A percentile compares a stretch with the other conserved stretches of the same genome.
Evolutionary conservation across 768 basidiomycete species (phyloP).

Genomic region (Suillus ampliporus): DNA sequence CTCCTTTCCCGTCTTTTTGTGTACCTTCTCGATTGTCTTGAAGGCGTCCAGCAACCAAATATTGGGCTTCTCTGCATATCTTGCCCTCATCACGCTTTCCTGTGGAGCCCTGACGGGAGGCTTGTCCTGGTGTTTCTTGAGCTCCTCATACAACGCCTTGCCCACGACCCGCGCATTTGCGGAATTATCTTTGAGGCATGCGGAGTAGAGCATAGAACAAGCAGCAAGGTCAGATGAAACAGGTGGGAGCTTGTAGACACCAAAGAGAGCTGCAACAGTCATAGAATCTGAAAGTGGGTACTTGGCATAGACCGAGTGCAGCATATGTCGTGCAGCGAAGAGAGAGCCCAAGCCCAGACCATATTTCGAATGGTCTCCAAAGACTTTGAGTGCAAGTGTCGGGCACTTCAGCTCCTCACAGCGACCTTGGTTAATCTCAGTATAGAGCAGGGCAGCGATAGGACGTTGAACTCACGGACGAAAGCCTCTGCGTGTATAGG

Average conservation of each 20-base stretch:
- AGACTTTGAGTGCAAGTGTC: conserved; percentile 61
- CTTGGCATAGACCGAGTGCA: conserved; percentile 57
- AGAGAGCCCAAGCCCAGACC: conserved; percentile 54
- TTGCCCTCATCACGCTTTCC: conserved; percentile 26
- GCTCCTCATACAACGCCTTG: conserved; percentile 46
- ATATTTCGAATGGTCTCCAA: conserved; percentile 67
- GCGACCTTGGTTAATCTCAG: conserved; percentile 50
- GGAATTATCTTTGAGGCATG: conserved; percentile 55
- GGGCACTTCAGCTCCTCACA: conserved; percentile 64
- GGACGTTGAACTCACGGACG: conserved; percentile 51
- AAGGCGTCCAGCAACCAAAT: conserved; percentile 45
- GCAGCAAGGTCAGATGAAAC: conserved; percentile 60
- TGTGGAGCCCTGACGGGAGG: conserved; percentile 25
- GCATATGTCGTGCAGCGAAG: conserved; percentile 56
- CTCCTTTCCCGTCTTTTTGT: conserved; percentile 34
- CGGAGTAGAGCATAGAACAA: conserved; percentile 60
- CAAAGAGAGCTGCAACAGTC: conserved; percentile 57
- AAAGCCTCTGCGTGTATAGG: conserved; percentile 52
- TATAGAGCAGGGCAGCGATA: not conserved
- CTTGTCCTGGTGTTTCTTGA: conserved; percentile 37
- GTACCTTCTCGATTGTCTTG: conserved; percentile 40
- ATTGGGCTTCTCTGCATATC: conserved; percentile 39
- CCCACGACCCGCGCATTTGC: conserved; percentile 48
- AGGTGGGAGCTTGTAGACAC: conserved; percentile 57
- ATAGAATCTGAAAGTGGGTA: conserved; percentile 55